Conservation (phyloP, 1,284 basidiomycete species). For the Naganishia sp. region DNA sequence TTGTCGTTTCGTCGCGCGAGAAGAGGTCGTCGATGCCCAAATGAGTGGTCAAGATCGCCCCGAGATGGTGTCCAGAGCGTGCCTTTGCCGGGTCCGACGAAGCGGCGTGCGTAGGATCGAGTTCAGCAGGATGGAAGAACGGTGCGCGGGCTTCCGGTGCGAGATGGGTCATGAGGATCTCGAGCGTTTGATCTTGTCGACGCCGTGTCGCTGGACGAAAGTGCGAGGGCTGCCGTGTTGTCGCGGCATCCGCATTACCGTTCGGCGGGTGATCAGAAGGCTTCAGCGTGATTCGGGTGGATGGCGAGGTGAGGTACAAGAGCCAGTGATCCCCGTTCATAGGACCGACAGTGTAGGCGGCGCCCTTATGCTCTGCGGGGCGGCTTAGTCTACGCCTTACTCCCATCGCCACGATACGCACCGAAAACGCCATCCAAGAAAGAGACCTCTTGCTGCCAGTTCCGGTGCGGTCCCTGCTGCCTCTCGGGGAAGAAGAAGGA, state of each 20-base stretch:
- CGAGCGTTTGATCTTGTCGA: conserved; percentile 83
- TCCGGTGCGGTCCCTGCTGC: conserved; percentile 88
- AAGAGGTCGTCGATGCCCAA: conserved; percentile 86
- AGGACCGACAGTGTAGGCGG: conserved; percentile 95
- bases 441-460: conserved; percentile 91
- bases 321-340: conserved; percentile 99
- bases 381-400: neutral
- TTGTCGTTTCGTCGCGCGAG: conserved; percentile 70
- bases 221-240: conserved; percentile 24
- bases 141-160: conserved; percentile 69
- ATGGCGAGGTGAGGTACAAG: conserved; percentile 80
- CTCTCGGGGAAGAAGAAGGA: conserved; percentile 99
- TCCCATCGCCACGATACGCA: conserved; percentile 41
- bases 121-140: conserved; percentile 68
- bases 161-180: conserved; percentile 98
- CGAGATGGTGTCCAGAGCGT: conserved; percentile 62
- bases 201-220: conserved; percentile 15
- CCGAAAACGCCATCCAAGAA: conserved; percentile 87
- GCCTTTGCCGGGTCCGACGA: conserved; percentile 27
- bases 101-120: conserved; percentile 32
- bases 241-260: conserved; percentile 6
- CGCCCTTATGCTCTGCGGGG: conserved; percentile 62
- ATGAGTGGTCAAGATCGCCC: conserved; percentile 66
- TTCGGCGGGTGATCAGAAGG: conserved; percentile 34
- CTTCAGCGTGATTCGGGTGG: conserved; percentile 49